Evolutionary conservation across 139 green algal genomes (phyloP).

Genomic region (Ettlia oleoabundans): DNA sequence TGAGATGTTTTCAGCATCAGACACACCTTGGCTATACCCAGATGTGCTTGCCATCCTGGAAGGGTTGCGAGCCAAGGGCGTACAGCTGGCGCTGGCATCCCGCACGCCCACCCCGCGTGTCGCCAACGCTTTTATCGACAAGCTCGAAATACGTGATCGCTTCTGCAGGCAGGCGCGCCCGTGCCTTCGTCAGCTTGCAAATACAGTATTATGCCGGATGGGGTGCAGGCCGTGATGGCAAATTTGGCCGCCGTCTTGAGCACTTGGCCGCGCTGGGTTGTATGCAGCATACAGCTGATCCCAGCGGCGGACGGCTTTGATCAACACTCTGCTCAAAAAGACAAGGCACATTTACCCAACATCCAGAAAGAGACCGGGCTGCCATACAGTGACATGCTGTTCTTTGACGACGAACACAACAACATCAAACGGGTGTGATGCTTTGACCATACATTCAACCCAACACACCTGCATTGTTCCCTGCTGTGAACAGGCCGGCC

Average conservation of each 20-base stretch:
- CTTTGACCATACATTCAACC: neutral
- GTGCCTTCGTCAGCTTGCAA: no score
- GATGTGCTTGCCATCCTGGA: constrained; percentile 35
- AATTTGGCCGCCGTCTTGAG: no score
- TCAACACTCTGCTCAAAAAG: constrained; percentile 41
- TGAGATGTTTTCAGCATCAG: constrained; percentile 28
- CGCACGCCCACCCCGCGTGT: constrained; percentile 44
- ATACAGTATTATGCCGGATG: no score
- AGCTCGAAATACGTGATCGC: constrained; percentile 24
- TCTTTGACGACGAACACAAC: constrained; percentile 51
- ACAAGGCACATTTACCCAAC: constrained; percentile 40
- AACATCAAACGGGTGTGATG: constrained; percentile 47
- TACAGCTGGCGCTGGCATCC: constrained; percentile 37
- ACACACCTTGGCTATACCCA: constrained; percentile 29
- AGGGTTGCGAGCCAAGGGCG: constrained; percentile 10
- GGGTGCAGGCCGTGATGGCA: no score
- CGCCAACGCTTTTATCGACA: constrained; percentile 40
- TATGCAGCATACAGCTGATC: constrained; percentile 45
- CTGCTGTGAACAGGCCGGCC: no score
- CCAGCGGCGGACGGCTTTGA: constrained; percentile 38
- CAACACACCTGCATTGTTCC: no score
- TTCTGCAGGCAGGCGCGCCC: constrained; percentile 2
- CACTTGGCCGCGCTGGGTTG: neutral
- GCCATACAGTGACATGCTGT: constrained; percentile 44
- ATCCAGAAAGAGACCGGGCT: constrained; percentile 42